phyloP scores from a whole-genome alignment of 1,139 yeast genomes.

The Hyphopichia pseudoburtonii region DNA sequence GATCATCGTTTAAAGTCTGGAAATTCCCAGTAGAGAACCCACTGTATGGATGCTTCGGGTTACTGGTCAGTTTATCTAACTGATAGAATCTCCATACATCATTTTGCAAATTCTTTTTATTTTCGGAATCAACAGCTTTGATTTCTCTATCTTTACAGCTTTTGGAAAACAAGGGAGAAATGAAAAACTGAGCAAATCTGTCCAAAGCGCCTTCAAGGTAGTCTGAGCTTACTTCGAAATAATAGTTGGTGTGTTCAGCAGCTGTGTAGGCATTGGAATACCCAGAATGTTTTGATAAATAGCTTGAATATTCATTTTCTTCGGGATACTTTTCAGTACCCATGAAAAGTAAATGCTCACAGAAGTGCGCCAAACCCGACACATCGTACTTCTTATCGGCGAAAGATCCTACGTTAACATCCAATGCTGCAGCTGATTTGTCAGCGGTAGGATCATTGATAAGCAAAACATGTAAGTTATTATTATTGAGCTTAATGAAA shows the following conservation, averaged over 20 bases:
- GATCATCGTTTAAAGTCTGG: constrained; percentile 58
- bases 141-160: constrained; percentile 89
- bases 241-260: constrained; percentile 86
- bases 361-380: constrained; percentile 93
- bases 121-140: constrained; percentile 93
- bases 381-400: constrained; percentile 67
- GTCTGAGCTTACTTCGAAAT: constrained; percentile 77
- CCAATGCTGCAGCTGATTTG: constrained; percentile 89
- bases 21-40: constrained; percentile 78
- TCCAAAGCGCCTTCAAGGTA: constrained; percentile 85
- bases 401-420: constrained; percentile 88
- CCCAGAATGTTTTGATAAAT: constrained; percentile 67
- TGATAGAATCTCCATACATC: constrained; percentile 90
- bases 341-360: constrained; percentile 94
- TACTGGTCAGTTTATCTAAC: constrained; percentile 72
- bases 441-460: constrained; percentile 86
- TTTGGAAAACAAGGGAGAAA: constrained; percentile 76
- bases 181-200: constrained; percentile 89
- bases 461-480: constrained; percentile 70
- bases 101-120: constrained; percentile 87
- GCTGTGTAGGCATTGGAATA: constrained; percentile 84
- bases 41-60: constrained; percentile 69
- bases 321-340: constrained; percentile 92
- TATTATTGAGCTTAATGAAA: constrained; percentile 56
- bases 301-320: constrained; percentile 85